These are phyloP conservation scores for Cladophialophora immunda DNA, from an alignment of 2,329 filamentous ascomycete species.

Conservation along the genomic window DNA sequence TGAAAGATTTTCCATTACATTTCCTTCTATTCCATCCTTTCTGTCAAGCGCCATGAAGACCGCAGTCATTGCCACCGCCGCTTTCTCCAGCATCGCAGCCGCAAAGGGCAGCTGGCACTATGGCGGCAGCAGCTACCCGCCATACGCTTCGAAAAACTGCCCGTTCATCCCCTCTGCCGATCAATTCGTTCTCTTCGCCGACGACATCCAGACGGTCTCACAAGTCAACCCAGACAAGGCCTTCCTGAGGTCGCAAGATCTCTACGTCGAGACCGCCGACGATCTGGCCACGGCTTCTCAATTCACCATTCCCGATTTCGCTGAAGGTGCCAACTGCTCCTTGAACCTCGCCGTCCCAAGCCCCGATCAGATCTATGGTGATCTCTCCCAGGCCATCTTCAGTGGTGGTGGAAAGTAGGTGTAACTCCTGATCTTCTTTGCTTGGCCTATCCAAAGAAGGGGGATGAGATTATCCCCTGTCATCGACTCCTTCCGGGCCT, in stretches of 20 bases:
- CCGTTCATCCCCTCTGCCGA: slow-evolving; percentile 3
- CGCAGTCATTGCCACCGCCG: slow-evolving; percentile 14
- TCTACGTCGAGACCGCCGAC: slow-evolving; percentile 10
- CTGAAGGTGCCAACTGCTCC: slow-evolving; percentile 8
- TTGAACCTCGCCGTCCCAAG: slow-evolving; percentile 12
- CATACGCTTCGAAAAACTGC: neutral
- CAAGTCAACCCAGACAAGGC: neutral
- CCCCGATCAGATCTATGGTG: slow-evolving; percentile 10
- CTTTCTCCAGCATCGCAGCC: slow-evolving; percentile 2
- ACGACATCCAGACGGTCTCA: slow-evolving; percentile 17
- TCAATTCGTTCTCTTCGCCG: slow-evolving; percentile 19
- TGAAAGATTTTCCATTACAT: neutral
- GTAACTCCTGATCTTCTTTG: neutral
- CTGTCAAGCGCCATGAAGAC: slow-evolving; percentile 10
- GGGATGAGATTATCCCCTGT: neutral
- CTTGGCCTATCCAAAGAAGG: neutral
- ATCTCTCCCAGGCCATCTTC: slow-evolving; percentile 1
- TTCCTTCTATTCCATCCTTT: slow-evolving; percentile 1
- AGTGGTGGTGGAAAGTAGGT: slow-evolving; percentile 17
- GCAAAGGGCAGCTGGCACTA: slow-evolving; percentile 2
- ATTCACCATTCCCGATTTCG: slow-evolving; percentile 17
- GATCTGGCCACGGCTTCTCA: slow-evolving; percentile 11
- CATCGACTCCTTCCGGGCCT: neutral
- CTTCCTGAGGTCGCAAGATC: slow-evolving; percentile 14
- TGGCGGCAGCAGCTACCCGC: neutral